Conservation (phyloP, 2,329 filamentous ascomycete species). For the Colletotrichum zoysiae region DNA sequence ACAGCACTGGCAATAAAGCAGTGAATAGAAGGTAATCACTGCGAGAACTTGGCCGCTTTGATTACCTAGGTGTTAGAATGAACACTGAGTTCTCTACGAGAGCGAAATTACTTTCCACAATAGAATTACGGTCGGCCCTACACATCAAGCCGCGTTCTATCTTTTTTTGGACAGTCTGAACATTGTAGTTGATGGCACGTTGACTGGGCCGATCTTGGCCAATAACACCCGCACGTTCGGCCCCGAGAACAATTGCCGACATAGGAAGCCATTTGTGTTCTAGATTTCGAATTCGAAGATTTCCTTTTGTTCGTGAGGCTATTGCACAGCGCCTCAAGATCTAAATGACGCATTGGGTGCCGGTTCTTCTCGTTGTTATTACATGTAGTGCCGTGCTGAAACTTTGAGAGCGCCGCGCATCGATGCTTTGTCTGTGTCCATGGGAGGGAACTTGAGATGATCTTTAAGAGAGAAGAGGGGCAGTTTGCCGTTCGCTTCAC, state of each 20-base stretch:
- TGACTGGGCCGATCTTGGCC: not conserved
- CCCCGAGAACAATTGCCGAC: not conserved
- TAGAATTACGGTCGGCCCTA: too few relatives aligned
- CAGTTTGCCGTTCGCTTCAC: not conserved
- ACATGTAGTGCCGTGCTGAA: not conserved
- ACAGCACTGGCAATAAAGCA: too few relatives aligned
- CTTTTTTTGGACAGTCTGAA: too few relatives aligned
- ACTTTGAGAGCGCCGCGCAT: not conserved
- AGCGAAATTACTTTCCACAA: not conserved
- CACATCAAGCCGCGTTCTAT: not conserved
- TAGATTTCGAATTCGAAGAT: too few relatives aligned
- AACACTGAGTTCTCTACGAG: not conserved
- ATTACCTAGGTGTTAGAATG: too few relatives aligned
- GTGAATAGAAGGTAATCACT: not conserved
- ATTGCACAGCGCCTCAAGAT: too few relatives aligned
- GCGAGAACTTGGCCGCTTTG: not conserved
- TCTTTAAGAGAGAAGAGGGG: not conserved
- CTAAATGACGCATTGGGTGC: accelerated
- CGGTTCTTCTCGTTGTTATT: too few relatives aligned
- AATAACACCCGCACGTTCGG: not conserved
- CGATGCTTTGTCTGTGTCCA: not conserved
- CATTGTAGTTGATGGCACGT: too few relatives aligned
- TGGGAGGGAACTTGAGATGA: not conserved
- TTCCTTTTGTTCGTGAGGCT: not conserved
- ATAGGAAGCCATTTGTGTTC: not conserved